These are phyloP conservation scores for Fusarium chaquense DNA, from an alignment of 2,329 filamentous ascomycete species.

Conservation along the genomic window DNA sequence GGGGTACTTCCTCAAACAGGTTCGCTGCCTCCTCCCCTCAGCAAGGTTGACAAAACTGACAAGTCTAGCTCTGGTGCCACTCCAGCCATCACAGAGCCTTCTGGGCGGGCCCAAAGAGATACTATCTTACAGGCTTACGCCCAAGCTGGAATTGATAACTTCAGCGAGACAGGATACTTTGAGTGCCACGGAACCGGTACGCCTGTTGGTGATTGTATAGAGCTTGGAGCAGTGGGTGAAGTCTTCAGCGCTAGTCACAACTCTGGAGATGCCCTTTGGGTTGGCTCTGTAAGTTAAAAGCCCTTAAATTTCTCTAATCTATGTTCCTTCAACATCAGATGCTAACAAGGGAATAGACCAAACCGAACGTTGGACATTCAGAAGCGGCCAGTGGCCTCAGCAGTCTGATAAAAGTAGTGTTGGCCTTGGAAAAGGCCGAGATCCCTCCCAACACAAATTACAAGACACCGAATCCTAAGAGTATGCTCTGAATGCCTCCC, in stretches of 20 bases:
- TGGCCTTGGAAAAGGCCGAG: conserved; percentile 44
- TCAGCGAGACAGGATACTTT: conserved; percentile 48
- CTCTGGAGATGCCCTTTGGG: conserved; percentile 49
- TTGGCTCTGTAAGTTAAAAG: conserved; percentile 59
- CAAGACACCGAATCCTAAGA: conserved; percentile 45
- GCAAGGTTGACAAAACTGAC: conserved; percentile 45
- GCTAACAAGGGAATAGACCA: conserved; percentile 47
- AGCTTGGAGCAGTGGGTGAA: conserved; percentile 50
- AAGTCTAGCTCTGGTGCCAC: conserved; percentile 57
- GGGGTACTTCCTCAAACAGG: conserved; percentile 61
- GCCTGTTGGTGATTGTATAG: conserved; percentile 47
- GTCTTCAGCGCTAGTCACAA: conserved; percentile 47
- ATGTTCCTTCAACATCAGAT: neutral
- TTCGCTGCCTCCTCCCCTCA: neutral
- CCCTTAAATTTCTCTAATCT: neutral
- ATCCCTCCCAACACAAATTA: conserved; percentile 47
- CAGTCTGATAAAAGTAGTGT: conserved; percentile 45
- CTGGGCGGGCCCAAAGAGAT: conserved; percentile 56
- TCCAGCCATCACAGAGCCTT: conserved; percentile 66
- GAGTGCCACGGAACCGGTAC: conserved; percentile 52
- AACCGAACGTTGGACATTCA: conserved; percentile 47
- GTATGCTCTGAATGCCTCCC: conserved; percentile 7
- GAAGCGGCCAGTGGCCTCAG: conserved; percentile 49
- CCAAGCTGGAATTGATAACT: conserved; percentile 31
- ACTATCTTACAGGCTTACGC: conserved; percentile 47